Conservation (phyloP, 768 basidiomycete genomes). For the Dentipellis fragilis region DNA sequence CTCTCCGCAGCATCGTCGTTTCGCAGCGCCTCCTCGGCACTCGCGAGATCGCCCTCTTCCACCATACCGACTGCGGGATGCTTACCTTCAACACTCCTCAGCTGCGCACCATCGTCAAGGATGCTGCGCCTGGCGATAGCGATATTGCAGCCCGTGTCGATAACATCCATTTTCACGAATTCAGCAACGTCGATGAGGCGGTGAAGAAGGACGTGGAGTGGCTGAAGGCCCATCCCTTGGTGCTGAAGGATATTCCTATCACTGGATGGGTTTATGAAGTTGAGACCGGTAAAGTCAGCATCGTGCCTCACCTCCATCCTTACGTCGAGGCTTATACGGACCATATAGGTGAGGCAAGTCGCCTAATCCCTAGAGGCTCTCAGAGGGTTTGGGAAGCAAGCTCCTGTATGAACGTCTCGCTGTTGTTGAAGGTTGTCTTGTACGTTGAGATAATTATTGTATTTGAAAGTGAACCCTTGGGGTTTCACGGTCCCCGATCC, state of each 20-base stretch:
- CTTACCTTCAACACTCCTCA: conserved; percentile 44
- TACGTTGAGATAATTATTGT: too few relatives aligned
- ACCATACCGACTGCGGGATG: conserved; percentile 72
- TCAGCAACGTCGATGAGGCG: conserved; percentile 38
- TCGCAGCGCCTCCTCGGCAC: conserved; percentile 69
- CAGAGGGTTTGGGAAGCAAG: too few relatives aligned
- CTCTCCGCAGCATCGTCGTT: conserved; percentile 56
- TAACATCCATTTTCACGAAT: conserved; percentile 46
- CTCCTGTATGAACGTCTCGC: too few relatives aligned
- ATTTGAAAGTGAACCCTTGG: too few relatives aligned
- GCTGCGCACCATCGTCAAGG: conserved; percentile 40
- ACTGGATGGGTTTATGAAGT: conserved; percentile 66
- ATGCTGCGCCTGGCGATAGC: conserved; percentile 22
- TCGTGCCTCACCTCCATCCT: conserved; percentile 5
- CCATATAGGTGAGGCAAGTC: neutral
- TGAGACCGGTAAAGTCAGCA: conserved; percentile 43
- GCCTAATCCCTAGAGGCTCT: neutral
- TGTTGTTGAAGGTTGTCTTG: too few relatives aligned
- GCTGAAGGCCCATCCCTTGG: conserved; percentile 44
- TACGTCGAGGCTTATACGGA: neutral
- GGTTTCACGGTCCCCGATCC: too few relatives aligned
- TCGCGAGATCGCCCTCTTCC: conserved; percentile 55
- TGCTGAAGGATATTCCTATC: conserved; percentile 41
- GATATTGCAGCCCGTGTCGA: conserved; percentile 24
- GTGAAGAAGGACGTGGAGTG: conserved; percentile 50